A percentile compares a stretch with the other conserved stretches of the same genome.
phyloP scores from a whole-genome alignment of 768 basidiomycete genomes.

The Mrakia blollopis region DNA sequence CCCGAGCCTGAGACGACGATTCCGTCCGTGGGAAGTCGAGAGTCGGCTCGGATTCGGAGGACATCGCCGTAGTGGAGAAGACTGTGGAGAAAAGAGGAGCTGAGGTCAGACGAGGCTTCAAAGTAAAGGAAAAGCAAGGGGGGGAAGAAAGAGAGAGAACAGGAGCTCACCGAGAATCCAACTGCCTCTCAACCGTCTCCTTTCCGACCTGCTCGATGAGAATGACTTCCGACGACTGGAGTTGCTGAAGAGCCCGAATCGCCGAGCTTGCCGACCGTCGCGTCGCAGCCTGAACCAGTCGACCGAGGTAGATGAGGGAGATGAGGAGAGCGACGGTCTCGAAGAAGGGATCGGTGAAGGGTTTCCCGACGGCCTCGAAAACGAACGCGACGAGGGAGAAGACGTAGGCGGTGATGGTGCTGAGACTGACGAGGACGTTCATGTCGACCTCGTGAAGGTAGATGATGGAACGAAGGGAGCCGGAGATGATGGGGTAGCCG shows the following conservation, averaged over 20 bases:
- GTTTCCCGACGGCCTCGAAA: conserved; percentile 42
- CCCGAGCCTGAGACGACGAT: conserved; percentile 44
- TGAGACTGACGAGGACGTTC: conserved; percentile 47
- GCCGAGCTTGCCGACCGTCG: conserved; percentile 45
- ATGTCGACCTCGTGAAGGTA: conserved; percentile 47
- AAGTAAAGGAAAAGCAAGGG: background rate
- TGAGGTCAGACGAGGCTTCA: background rate
- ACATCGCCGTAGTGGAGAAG: conserved; percentile 47
- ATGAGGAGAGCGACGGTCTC: conserved; percentile 50
- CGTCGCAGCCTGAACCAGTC: conserved; percentile 46
- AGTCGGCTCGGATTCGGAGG: conserved; percentile 45
- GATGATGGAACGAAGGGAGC: conserved; percentile 45
- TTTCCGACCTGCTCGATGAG: conserved; percentile 37
- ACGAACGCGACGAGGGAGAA: conserved; percentile 49
- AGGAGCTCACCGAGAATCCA: background rate
- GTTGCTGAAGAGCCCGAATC: conserved; percentile 44
- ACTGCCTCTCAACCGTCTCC: background rate
- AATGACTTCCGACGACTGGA: conserved; percentile 44
- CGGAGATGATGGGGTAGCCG: conserved; percentile 46
- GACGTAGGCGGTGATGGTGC: conserved; percentile 47
- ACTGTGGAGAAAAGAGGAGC: conserved; percentile 34
- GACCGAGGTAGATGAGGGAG: conserved; percentile 49
- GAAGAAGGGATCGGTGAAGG: conserved; percentile 47
- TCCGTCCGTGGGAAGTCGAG: conserved; percentile 48
- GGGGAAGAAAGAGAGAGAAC: background rate